phyloP scores from a whole-genome alignment of 2,329 filamentous ascomycete genomes.

The Tolypocladium amazonense region DNA sequence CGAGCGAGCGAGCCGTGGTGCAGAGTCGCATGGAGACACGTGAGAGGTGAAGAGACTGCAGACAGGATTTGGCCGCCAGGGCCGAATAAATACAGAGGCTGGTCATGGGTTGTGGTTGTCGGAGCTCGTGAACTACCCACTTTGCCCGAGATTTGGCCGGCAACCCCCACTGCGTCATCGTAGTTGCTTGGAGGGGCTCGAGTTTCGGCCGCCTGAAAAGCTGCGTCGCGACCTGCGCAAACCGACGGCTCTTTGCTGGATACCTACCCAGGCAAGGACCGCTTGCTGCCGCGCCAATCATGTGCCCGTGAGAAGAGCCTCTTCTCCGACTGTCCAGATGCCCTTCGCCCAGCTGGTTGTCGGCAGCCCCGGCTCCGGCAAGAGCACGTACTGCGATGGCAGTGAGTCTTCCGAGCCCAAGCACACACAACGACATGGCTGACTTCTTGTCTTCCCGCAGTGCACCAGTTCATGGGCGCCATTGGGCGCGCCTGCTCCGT shows the following conservation, averaged over 20 bases:
- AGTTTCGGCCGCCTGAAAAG: neutral
- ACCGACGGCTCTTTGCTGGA: neutral
- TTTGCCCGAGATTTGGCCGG: conserved; percentile 4
- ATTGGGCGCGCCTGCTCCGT: conserved; percentile 92
- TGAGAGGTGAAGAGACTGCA: neutral
- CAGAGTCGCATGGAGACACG: neutral
- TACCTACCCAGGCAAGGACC: neutral
- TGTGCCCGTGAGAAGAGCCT: conserved; percentile 13
- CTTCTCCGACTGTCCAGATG: conserved; percentile 26
- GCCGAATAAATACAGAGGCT: neutral
- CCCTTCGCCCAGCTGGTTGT: conserved; percentile 70
- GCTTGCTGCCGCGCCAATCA: conserved; percentile 3
- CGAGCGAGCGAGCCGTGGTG: conserved; percentile 1
- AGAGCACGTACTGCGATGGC: conserved; percentile 97
- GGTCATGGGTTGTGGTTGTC: conserved; percentile 4
- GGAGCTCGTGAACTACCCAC: conserved; percentile 2
- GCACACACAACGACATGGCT: neutral
- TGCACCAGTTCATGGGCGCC: conserved; percentile 96
- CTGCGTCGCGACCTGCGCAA: neutral
- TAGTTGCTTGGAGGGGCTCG: neutral
- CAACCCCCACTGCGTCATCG: neutral
- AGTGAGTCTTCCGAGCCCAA: conserved; percentile 38
- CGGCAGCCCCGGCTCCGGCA: conserved; percentile 89
- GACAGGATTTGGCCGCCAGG: neutral
- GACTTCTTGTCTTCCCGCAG: conserved; percentile 20